Conservation (phyloP, 441 rosid species). For the Syzygium malaccense region DNA sequence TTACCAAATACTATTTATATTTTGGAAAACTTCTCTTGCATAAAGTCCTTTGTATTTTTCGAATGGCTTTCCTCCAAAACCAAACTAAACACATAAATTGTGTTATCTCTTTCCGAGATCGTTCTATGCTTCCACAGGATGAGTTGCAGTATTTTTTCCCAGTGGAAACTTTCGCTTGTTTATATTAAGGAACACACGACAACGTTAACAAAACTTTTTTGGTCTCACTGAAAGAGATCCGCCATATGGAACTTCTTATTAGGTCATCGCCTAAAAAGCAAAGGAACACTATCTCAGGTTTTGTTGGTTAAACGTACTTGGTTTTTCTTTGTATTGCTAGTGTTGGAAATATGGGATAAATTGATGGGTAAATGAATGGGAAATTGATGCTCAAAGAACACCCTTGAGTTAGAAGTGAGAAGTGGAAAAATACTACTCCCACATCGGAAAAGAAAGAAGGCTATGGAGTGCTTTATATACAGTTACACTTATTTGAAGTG, state of each 20-base stretch:
- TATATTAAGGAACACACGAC: neutral
- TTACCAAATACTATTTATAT: no score
- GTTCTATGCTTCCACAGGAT: neutral
- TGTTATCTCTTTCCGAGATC: neutral
- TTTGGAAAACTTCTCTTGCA: no score
- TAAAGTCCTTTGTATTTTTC: no score
- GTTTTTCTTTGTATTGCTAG: neutral
- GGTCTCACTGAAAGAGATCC: rapidly evolving
- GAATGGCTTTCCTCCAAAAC: no score
- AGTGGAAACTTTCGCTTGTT: neutral
- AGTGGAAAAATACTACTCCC: no score
- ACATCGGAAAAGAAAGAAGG: no score
- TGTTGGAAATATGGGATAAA: no score
- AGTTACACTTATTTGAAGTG: no score
- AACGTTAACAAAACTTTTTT: neutral
- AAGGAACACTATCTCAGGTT: neutral
- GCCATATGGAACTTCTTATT: rapidly evolving
- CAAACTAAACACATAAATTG: neutral
- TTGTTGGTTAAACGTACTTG: neutral
- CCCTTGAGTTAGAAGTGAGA: no score
- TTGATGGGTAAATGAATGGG: no score
- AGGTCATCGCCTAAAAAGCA: neutral
- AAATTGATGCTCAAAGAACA: no score
- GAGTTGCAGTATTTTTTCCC: neutral
- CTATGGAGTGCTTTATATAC: no score